Evolutionary conservation across 257 asterid genomes (phyloP), one percentile per base, ranked within the genome.

Genomic region (Euphrasia confusa): DNA sequence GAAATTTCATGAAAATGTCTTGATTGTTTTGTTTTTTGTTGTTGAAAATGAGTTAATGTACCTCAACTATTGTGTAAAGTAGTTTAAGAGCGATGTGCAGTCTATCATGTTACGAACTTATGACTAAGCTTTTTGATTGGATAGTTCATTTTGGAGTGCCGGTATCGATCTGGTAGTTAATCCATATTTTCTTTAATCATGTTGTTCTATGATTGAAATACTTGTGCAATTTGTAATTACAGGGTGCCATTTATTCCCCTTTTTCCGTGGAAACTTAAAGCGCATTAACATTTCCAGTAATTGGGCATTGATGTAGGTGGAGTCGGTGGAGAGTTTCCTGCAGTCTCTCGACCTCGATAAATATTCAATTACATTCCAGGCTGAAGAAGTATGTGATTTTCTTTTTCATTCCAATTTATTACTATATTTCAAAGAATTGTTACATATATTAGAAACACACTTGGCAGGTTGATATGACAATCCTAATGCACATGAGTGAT

Each of bases 401-500:
- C 27, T 68, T 50, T 10, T 9, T 60, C 53, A 55, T 74, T 72
- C 52, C 65, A 54, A 52, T 59, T 62, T 37, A 44, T 42, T 71
- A n/a, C n/a, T n/a, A 54, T 40, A 32, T 66, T 67, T 61, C 66
- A 54, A 14, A 37, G 40, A 64, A 48, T 63, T 54, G 35, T 70
- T 67, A 62, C 40, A 13, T 10, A 58, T 59, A 27, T 54, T 32
- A 50, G 26, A 6, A 35, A 39, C n/a, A 64, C 54, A 3, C 61
- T 10, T 71, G 68, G 65, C 83, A 93, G 99, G 95, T 93, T 66
- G 99, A 93, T 83, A 89, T 93, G 99, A 66, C 90, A 47, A 88
- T 97, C 69, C 96, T 93, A 17, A 63, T 85, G 65, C 97, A 93
- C 80, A 93, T 93, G 99, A 80, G 84, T 18, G 99, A 89, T 73